phyloP scores from a whole-genome alignment of 2,329 filamentous ascomycete genomes.

The Botrytis sinoallii region DNA sequence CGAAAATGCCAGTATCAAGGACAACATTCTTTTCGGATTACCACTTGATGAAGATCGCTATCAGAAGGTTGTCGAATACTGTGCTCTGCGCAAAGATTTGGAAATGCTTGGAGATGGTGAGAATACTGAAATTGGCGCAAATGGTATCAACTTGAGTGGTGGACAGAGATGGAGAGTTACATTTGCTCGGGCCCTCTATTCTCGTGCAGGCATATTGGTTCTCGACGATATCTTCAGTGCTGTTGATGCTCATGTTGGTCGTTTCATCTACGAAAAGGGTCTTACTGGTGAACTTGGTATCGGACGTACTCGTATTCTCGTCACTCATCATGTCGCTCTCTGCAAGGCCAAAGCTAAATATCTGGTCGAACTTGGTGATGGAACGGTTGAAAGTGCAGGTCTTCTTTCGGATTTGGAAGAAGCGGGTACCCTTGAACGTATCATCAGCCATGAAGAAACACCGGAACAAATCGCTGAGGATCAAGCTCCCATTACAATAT shows the following conservation, averaged over 20 bases:
- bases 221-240: conserved; percentile 82
- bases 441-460: conserved; percentile 54
- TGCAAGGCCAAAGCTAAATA: conserved; percentile 70
- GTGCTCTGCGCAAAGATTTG: conserved; percentile 72
- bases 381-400: conserved; percentile 61
- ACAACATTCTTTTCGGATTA: conserved; percentile 77
- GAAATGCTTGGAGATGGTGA: conserved; percentile 75
- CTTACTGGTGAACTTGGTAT: conserved; percentile 67
- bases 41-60: conserved; percentile 69
- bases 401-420: conserved; percentile 61
- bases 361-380: conserved; percentile 69
- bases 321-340: conserved; percentile 75
- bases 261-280: conserved; percentile 74
- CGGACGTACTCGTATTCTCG: conserved; percentile 71
- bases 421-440: conserved; percentile 54
- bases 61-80: conserved; percentile 65
- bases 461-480: conserved; percentile 48
- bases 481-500: conserved; percentile 37
- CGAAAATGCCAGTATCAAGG: conserved; percentile 73
- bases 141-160: conserved; percentile 80
- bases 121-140: conserved; percentile 76
- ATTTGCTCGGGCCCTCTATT: conserved; percentile 77
- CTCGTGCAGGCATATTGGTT: conserved; percentile 70
- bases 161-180: conserved; percentile 82
- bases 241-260: conserved; percentile 76